Evolutionary conservation across 345 rosid genomes (phyloP).

Genomic region (Citrus maxima): DNA sequence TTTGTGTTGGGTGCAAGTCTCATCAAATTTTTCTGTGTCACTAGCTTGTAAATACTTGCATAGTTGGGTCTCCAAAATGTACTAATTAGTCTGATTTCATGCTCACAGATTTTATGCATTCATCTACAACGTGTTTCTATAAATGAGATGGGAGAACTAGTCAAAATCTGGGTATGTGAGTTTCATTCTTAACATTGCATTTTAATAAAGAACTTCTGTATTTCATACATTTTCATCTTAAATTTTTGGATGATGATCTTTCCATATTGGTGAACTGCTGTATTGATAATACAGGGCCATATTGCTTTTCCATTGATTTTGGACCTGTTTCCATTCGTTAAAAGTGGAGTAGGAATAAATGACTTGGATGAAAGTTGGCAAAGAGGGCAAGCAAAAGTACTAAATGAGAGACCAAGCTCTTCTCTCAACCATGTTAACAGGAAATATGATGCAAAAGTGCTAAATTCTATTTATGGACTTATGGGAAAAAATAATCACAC

Average conservation of each 20-base stretch:
- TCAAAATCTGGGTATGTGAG: slow-evolving; percentile 63
- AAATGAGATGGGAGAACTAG: slow-evolving; percentile 55
- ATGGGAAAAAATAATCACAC: slow-evolving; percentile 9
- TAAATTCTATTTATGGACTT: slow-evolving; percentile 18
- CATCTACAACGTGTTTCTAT: slow-evolving; percentile 72
- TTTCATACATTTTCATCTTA: neutral
- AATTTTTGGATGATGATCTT: slow-evolving; percentile 1
- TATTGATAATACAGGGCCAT: slow-evolving; percentile 49
- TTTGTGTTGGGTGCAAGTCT: neutral
- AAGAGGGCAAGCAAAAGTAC: slow-evolving; percentile 26
- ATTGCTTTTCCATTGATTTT: slow-evolving; percentile 51
- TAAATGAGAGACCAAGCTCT: slow-evolving; percentile 25
- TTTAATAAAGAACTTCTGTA: neutral
- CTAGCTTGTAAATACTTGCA: neutral
- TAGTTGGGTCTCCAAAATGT: neutral
- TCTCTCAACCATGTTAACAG: slow-evolving; percentile 12
- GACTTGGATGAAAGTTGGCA: slow-evolving; percentile 18
- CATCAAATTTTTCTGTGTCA: neutral
- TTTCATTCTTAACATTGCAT: neutral
- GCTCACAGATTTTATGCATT: slow-evolving; percentile 77
- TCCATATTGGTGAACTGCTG: neutral
- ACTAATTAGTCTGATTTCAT: slow-evolving; percentile 7
- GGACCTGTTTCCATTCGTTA: slow-evolving; percentile 48
- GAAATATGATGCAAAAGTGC: slow-evolving; percentile 17
- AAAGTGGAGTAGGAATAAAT: slow-evolving; percentile 23